phyloP scores from a whole-genome alignment of 2,329 filamentous ascomycete species.

The Fusarium stilboides region DNA sequence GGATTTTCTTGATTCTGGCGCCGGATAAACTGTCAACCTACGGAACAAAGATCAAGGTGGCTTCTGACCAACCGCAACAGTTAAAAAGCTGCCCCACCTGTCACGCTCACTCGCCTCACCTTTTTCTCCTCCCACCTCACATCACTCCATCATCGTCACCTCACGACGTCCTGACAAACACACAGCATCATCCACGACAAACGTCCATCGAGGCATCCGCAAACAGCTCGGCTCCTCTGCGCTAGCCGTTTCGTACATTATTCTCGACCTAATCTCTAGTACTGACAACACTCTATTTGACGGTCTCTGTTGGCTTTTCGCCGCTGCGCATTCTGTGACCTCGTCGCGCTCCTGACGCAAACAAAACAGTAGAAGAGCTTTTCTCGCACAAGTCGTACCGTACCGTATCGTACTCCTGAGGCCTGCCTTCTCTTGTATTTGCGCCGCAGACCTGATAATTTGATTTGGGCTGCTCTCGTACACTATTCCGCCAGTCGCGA shows the following conservation, averaged over 20 bases:
- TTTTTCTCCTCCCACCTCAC: constrained; percentile 30
- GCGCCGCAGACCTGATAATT: constrained; percentile 35
- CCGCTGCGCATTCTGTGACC: constrained; percentile 47
- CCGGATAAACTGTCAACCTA: constrained; percentile 34
- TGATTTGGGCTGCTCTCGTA: constrained; percentile 43
- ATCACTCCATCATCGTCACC: constrained; percentile 41
- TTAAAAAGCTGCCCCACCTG: constrained; percentile 45
- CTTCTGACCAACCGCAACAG: constrained; percentile 26
- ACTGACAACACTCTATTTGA: constrained; percentile 38
- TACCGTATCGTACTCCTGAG: constrained; percentile 48
- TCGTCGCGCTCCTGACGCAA: constrained; percentile 48
- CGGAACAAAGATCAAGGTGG: constrained; percentile 9
- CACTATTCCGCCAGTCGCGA: constrained; percentile 46
- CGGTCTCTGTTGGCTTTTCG: constrained; percentile 34
- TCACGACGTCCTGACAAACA: constrained; percentile 31
- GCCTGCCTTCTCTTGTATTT: constrained; percentile 48
- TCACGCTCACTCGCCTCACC: constrained; percentile 29
- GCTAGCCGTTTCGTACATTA: constrained; percentile 31
- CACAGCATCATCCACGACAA: constrained; percentile 33
- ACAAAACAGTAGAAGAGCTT: constrained; percentile 50
- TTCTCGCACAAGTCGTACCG: constrained; percentile 46
- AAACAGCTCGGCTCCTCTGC: constrained; percentile 8
- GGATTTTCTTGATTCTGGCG: constrained; percentile 17
- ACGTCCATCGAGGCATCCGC: constrained; percentile 36
- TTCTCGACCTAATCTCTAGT: constrained; percentile 32